Evolutionary conservation across 1,284 basidiomycete species (phyloP).

Genomic region (Pseudozyma thailandica): DNA sequence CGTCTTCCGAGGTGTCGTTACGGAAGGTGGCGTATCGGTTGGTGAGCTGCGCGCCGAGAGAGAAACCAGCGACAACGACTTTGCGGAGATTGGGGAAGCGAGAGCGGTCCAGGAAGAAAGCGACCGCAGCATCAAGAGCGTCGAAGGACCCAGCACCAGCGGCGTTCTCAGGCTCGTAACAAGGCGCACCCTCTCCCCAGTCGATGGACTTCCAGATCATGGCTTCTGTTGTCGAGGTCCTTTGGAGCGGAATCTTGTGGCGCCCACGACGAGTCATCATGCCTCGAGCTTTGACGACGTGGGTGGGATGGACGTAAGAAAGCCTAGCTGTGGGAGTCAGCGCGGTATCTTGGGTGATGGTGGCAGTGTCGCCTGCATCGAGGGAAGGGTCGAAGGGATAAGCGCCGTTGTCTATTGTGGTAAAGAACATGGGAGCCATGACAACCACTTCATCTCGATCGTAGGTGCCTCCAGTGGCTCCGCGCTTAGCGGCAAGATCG

Average conservation of each 20-base stretch:
- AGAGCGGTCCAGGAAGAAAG: conserved; percentile 46
- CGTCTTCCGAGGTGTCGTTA: conserved; percentile 31
- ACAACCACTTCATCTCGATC: conserved; percentile 55
- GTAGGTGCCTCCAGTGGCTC: conserved; percentile 45
- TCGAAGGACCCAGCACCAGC: conserved; percentile 47
- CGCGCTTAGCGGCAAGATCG: conserved; percentile 50
- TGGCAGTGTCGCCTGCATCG: conserved; percentile 9
- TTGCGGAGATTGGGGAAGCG: conserved; percentile 57
- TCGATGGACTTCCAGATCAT: conserved; percentile 51
- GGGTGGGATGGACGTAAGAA: background rate
- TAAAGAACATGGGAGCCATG: conserved; percentile 61
- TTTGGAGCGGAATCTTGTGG: conserved; percentile 14
- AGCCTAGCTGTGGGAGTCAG: conserved; percentile 2
- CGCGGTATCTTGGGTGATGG: conserved; percentile 16
- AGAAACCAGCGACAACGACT: conserved; percentile 63
- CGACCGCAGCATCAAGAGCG: conserved; percentile 52
- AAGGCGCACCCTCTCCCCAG: conserved; percentile 54
- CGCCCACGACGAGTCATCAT: background rate
- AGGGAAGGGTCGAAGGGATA: conserved; percentile 42
- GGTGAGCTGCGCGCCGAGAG: conserved; percentile 57
- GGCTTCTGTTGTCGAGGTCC: conserved; percentile 27
- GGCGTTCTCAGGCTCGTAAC: conserved; percentile 41
- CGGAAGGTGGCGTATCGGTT: conserved; percentile 59
- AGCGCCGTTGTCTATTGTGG: conserved; percentile 49
- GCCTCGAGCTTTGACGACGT: background rate